Evolutionary conservation across 345 rosid genomes (phyloP), one percentile per base, ranked within the genome.

Genomic region (Corchorus olitorius): DNA sequence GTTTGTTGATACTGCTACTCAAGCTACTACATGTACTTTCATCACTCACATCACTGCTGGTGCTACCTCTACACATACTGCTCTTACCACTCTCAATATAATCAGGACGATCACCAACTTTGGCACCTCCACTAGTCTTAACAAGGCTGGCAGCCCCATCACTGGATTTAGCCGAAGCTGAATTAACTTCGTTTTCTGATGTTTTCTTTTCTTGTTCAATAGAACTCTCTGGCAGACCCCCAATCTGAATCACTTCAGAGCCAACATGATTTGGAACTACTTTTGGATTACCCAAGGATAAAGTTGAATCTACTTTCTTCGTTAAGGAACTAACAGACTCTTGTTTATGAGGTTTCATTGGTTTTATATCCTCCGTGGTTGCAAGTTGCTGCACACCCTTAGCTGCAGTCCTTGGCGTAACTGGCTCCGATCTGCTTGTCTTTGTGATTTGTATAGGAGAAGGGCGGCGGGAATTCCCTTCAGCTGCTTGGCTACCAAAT

Each of bases 1-100:
- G 97, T 76, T 88, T 91, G 84, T 85, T 88, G 77, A 90, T 70
- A 58, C 80, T 72, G 76, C 85, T 83, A 78, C 88, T 89, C 17
- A 92, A 84, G 87, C 93, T 90, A 77, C 97, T 88, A 73, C 92
- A 88, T 27, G 82, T 83, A 70, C 94, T 88, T 77, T 89, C 94
- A 70, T 92, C 97, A 64, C 94, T 90, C 60, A 90, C 82, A 75
- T 90, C 94, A 80, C 90, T 92, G 87, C 97, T 83, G 39, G 90
- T 85, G 87, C 93, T 86, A 73, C 89, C 88, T 86, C 88, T 90
- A 68, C 73, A 87, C 33, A 78, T 75, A 77, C 88, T 87, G 62
- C 79, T 85, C 85, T 92, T 92, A 49, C 86, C 87, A 71, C 84
- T 75, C 76, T 86, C 88, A 53, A 75, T 78, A 78, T 63, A 83